Base-by-base conservation (phyloP, 345 rosid species). In the Corchorus olitorius region DNA sequence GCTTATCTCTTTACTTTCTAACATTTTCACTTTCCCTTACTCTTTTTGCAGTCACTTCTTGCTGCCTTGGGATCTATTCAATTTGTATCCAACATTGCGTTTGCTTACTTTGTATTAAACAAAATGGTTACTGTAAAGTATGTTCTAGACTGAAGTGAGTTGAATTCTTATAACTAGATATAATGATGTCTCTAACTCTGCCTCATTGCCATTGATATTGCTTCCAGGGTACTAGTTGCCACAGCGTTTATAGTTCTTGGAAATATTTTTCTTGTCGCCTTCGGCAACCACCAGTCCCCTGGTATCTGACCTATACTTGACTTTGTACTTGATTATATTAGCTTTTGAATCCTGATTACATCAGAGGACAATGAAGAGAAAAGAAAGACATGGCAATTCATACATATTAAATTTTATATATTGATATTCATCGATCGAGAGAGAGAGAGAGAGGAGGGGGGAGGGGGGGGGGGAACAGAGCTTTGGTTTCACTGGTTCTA, bases 51-150 rank as follows among this genome's bases (percentile, higher is more conserved):
- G 99, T 96, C 99, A 19, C 97, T 96, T 87, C 92, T 96, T 74
- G 99, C 99, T 54, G 99, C 99, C 71, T 88, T 96, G 83, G 99
- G 99, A 70, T 96, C 99, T 41, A 83, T 96, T 86, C 99, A 96
- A 80, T 96, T 96, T 79, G 88, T 93, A 54, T 93, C 99, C 77
- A 96, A 96, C 89, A 96, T 96, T 68, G 98, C 98, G 48, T 96
- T 96, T 82, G 94, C 99, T 75, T 92, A 90, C 88, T 93, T 92
- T 35, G 97, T 92, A 69, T 61, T 96, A 83, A 86, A 92, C 86
- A 92, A 91, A 86, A 90, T 91, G 94, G 98, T 93, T 77, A 84
- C 98, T 0, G 88, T 96, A 81, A 96, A 96, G 99, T 96, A 92
- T 59, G 98, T 86, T 81, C 80, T 78, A 74, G 74, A 61, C 76